These are phyloP conservation scores for Fusarium nodosum DNA, from an alignment of 2,329 filamentous ascomycete species.

Conservation along the genomic window DNA sequence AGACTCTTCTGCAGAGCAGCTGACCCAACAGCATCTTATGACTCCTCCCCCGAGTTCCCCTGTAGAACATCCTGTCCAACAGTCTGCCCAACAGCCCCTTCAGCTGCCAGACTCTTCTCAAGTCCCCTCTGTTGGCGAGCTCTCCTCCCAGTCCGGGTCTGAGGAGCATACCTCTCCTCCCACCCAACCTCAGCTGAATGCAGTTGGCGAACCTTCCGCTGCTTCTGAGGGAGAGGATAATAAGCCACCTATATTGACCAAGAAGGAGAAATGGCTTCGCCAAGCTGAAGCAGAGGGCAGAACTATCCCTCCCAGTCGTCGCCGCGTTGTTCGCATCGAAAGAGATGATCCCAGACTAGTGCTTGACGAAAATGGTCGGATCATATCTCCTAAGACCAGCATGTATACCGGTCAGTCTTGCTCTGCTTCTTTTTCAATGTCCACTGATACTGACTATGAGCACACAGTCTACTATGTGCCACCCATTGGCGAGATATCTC, in stretches of 20 bases:
- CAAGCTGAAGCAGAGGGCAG: constrained; percentile 1
- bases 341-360: not conserved
- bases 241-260: not conserved
- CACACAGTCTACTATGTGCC: constrained; percentile 5
- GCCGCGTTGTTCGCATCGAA: constrained; percentile 8
- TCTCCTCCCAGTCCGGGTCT: not conserved
- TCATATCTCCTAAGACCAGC: not conserved
- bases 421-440: not conserved
- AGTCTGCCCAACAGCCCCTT: not conserved
- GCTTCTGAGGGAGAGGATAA: not conserved
- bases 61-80: not conserved
- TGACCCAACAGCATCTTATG: not conserved
- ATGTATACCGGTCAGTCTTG: constrained; percentile 2
- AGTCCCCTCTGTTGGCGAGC: not conserved
- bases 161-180: not conserved
- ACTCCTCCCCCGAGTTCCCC: not conserved
- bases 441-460: not conserved
- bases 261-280: constrained; percentile 7
- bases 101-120: not conserved
- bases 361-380: not conserved
- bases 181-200: not conserved
- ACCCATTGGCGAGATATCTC: not conserved
- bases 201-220: too few species aligned
- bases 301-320: constrained; percentile 9
- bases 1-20: not conserved